Evolutionary conservation across 768 basidiomycete species (phyloP), one percentile per base, ranked within the genome.

Genomic region (Candolleomyces eurysporus): DNA sequence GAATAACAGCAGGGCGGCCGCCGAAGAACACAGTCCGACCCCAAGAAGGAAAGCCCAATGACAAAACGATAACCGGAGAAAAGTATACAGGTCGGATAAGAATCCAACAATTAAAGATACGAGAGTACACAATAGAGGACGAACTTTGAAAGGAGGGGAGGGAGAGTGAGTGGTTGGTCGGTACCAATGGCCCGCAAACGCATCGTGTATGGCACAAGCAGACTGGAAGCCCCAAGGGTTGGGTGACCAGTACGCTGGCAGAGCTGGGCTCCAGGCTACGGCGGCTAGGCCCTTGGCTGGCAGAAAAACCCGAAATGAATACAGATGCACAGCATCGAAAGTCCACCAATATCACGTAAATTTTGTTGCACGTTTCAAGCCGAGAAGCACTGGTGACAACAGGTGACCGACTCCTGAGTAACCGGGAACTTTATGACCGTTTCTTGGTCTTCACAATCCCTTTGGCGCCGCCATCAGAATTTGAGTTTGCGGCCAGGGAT

Each of bases 381-480:
- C 17, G 52, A 51, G 21, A 26, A 11, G 26, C 22, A 32, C 14
- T 16, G 16, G 45, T 46, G 17, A 46, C 16, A 46, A 46, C 45
- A 21, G 19, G 17, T 17, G 19, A 46, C 19, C 13, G 54, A 42
- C 54, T 26, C 19, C 19, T 55, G 21, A 30, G 58, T 48, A 42
- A 55, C 36, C 46, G 30, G 49, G 48, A 54, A 19, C 16, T 36
- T 36, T 36, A 56, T 66, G 52, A 67, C 17, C 60, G 63, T 61
- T 67, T 66, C 31, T 48, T 60, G 61, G 62, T 67, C 16, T 66
- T 60, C n/a, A 64, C 49, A 31, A 63, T 68, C 42, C 61, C 63
- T 60, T 73, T 74, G 16, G 67, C 63, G 31, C 65, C 66, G 40
- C 65, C 45, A 46, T 21, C 64, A 9, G 64, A 54, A 57, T 68